Base-by-base conservation (phyloP, 139 green algal genomes). In the Marvania coccoides region DNA sequence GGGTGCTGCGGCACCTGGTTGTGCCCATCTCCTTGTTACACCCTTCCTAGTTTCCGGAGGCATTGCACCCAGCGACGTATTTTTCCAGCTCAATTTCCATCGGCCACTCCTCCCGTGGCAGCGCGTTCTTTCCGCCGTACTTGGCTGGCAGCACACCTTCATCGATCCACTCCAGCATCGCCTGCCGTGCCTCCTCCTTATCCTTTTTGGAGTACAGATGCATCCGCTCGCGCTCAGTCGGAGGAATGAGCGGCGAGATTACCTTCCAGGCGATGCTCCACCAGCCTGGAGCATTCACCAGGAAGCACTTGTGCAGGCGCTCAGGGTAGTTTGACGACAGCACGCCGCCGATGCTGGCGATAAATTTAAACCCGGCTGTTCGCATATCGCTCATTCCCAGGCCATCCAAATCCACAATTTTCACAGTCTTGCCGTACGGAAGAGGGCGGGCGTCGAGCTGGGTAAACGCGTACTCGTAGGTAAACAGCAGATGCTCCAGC, bases 221-320 rank as follows among this genome's bases (percentile, higher is more conserved):
- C 51, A 70, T 63, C 14, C 33, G 63, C 38, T 56, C 39, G 37
- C 63, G 63, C 0, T 37, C 55, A 12, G 63, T 39, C 1, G 29
- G 48, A 38, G 39, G 15, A 10, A 70, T 57, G 23, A 70, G 36
- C 2, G 63, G 63, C 5, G 19, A 26, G 19, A 70, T 38, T 6
- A 70, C 26, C 12, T 42, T 29, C 63, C 63, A 70, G 13, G 55
- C 39, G 26, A 70, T n/a, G 24, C 34, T 31, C 63, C 63, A 70
- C 63, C 63, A 70, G 48, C 12, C 29, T 37, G 63, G 63, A 0
- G 63, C 63, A 9, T 63, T 63, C 26, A 70, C 42, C 2, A 70
- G 53, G 53, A 70, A 70, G 15, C 35, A 37, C 42, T 53, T 48
- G 65, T 72, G 65, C 45, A 72, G 34, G n/a, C 65, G 56, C 26